Conservation (phyloP, 2,329 filamentous ascomycete genomes). For the Epichloe typhina region DNA sequence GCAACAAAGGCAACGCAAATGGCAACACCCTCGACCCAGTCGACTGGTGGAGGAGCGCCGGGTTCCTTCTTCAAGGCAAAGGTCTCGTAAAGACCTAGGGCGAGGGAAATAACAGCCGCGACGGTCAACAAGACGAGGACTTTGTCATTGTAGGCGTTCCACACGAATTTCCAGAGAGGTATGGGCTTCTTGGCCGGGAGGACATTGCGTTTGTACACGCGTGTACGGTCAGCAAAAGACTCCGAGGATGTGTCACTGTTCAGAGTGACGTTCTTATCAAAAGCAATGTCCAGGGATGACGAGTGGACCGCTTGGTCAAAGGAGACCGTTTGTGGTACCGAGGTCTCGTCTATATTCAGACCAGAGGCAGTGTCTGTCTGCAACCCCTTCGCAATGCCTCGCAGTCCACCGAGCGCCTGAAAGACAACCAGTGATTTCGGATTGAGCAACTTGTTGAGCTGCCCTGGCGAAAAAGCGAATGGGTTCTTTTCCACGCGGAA, state of each 20-base stretch:
- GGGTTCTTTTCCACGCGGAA: constrained; percentile 64
- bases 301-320: constrained; percentile 45
- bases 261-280: constrained; percentile 8
- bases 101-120: constrained; percentile 55
- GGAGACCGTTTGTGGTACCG: constrained; percentile 47
- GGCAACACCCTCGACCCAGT: constrained; percentile 56
- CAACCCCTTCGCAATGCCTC: constrained; percentile 61
- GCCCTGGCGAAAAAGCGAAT: constrained; percentile 73
- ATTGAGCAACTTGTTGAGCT: constrained; percentile 67
- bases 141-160: constrained; percentile 62
- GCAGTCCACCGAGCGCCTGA: constrained; percentile 59
- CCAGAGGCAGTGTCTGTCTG: constrained; percentile 51
- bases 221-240: constrained; percentile 15
- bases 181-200: constrained; percentile 52
- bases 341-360: constrained; percentile 55
- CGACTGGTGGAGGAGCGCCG: constrained; percentile 43
- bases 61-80: constrained; percentile 35
- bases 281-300: background rate
- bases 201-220: constrained; percentile 33
- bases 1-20: constrained; percentile 49
- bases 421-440: constrained; percentile 68
- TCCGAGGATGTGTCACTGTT: constrained; percentile 11
- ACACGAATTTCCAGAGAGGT: constrained; percentile 47
- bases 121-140: constrained; percentile 57
- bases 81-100: constrained; percentile 57